phyloP scores from a whole-genome alignment of 2,329 filamentous ascomycete genomes.

The Dendryphion nanum region DNA sequence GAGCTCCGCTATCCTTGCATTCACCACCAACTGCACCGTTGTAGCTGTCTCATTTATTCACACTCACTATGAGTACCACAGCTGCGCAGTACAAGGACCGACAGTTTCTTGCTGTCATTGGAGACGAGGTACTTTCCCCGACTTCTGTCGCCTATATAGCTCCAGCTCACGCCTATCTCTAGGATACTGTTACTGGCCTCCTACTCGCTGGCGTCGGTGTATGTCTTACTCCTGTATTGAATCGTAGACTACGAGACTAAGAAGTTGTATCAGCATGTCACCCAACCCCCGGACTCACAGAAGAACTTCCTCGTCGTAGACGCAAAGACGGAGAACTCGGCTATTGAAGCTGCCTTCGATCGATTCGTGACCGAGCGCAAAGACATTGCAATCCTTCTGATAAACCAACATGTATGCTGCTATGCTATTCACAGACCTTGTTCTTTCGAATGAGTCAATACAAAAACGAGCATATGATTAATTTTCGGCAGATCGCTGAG shows the following conservation, averaged over 20 bases:
- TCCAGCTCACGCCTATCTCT: slow-evolving; percentile 11
- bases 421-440: not conserved
- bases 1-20: slow-evolving; percentile 8
- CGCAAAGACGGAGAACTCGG: slow-evolving; percentile 80
- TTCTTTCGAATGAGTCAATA: slow-evolving; percentile 1
- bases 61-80: slow-evolving; percentile 57
- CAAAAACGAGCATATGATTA: not conserved
- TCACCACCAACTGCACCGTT: slow-evolving; percentile 1
- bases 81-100: slow-evolving; percentile 69
- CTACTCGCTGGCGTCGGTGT: slow-evolving; percentile 95
- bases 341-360: slow-evolving; percentile 89
- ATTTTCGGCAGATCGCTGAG: slow-evolving; percentile 72
- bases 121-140: slow-evolving; percentile 72
- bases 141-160: not conserved
- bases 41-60: slow-evolving; percentile 5
- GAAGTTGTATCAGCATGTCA: slow-evolving; percentile 71
- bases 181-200: slow-evolving; percentile 96
- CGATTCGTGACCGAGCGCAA: slow-evolving; percentile 86
- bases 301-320: slow-evolving; percentile 99
- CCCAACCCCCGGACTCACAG: slow-evolving; percentile 79
- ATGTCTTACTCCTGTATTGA: slow-evolving; percentile 36
- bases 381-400: slow-evolving; percentile 93
- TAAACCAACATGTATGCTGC: slow-evolving; percentile 83
- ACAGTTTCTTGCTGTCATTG: slow-evolving; percentile 96
- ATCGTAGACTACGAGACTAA: slow-evolving; percentile 4